Conservation (phyloP, 352 stramenopile species). For the Pythium dissotocum region DNA sequence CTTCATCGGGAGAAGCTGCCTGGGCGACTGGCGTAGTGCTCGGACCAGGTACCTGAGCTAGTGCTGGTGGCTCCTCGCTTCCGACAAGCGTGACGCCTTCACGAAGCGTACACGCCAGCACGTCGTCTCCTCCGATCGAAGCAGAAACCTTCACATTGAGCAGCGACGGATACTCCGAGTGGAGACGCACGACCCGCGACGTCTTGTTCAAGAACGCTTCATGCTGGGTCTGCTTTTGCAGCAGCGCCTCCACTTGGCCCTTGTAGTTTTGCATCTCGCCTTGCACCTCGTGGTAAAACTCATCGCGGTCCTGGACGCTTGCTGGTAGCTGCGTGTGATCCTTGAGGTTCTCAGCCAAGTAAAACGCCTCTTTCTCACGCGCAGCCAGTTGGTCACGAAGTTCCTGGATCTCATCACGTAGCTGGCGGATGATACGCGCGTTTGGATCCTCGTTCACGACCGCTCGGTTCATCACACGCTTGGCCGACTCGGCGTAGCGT, state of each 20-base stretch:
- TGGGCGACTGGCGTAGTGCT: background rate
- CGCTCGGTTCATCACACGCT: conserved; percentile 80
- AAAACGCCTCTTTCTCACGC: conserved; percentile 34
- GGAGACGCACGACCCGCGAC: conserved; percentile 19
- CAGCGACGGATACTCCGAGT: conserved; percentile 19
- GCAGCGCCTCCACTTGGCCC: conserved; percentile 13
- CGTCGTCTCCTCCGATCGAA: conserved; percentile 2
- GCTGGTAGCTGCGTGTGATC: conserved; percentile 21
- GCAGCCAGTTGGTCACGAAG: conserved; percentile 44
- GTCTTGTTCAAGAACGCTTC: conserved; percentile 19
- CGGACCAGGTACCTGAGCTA: background rate
- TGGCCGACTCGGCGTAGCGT: conserved; percentile 81
- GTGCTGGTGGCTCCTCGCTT: conserved; percentile 8
- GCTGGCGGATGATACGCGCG: conserved; percentile 69
- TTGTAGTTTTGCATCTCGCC: conserved; percentile 19
- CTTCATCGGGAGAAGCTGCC: background rate
- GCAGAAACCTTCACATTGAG: conserved; percentile 8
- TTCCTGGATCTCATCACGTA: conserved; percentile 72
- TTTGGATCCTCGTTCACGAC: conserved; percentile 87
- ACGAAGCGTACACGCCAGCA: conserved; percentile 22
- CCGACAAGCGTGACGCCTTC: conserved; percentile 25
- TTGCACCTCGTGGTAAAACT: conserved; percentile 30
- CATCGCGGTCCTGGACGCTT: conserved; percentile 23
- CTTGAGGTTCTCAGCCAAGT: conserved; percentile 29
- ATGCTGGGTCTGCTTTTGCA: conserved; percentile 15